Base-by-base conservation (phyloP, 1,139 yeast species). In the Pneumocystis jirovecii region DNA sequence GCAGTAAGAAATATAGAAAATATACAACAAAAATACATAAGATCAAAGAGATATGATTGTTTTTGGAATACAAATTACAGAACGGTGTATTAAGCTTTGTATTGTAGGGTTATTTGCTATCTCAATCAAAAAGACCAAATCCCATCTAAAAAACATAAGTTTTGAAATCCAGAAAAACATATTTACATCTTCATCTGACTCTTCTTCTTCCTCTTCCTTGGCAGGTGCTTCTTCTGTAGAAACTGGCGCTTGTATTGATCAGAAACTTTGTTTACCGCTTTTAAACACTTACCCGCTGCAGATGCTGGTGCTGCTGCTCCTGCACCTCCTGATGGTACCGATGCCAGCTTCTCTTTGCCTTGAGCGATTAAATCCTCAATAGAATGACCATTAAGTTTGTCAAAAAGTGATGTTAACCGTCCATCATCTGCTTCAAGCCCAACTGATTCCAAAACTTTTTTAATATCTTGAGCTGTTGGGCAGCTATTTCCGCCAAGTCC, bases 321-420 rank as follows among this genome's bases (percentile, higher is more conserved):
- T 77, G 96, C 91, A 82, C 93, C 97, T 80, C 96, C 98, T 78
- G 96, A 77, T 81, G 98, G 97, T 73, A 91, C 96, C 72, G 97
- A 83, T 74, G 97, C 91, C 78, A 93, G 87, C 85, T 93, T 93
- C 80, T 85, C 81, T 80, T 88, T 82, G 84, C 98, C 98, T 81
- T 85, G 95, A 76, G 97, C 93, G 74, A 93, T 86, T 82, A 93
- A 86, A 66, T 90, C 96, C 73, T 83, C 85, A 77, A 87, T 84
- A 77, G 83, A 80, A 87, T 93, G 93, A 81, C 97, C 98, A 81
- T 89, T 91, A 76, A 93, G 85, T 79, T 95, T 95, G 73, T 89
- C 80, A 77, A 93, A 82, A 79, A 93, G 87, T 77, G 87, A 81
- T 76, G 85, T 80, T 81, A 93, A 79, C 81, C 90, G 90, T 77